Evolutionary conservation across 225 moss, liverwort and hornwort species (phyloP), one percentile per base, ranked within the genome.

Genomic region (Bryoerythrophyllum caledonicum): DNA sequence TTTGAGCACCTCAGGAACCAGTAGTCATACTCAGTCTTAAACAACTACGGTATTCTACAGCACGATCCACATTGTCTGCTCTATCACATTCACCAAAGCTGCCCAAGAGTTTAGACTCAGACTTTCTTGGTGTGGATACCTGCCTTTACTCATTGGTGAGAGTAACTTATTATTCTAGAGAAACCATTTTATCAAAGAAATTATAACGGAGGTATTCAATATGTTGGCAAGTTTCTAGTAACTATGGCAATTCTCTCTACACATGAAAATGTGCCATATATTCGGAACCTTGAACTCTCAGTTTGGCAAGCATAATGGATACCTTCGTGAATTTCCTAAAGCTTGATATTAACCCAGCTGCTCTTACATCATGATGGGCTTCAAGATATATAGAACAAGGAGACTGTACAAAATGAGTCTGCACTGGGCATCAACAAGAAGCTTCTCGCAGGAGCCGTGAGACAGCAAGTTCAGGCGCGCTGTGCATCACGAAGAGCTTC

Each of bases 401-500:
- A 68, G 21, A 28, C 6, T 67, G 28, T 40, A 51, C 34, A 40
- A 44, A 46, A 26, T 60, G 79, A 60, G 73, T 73, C 37, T 23
- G 23, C 78, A 28, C 37, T 51, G 27, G 34, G 43, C 44, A 60
- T 60, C 32, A 51, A 53, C 10, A 63, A 40, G 68, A 60, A 53
- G 61, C 21, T 71, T 57, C 63, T 52, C 68, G 67, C 1, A 84
- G 24, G 71, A 80, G 26, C 54, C 38, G 63, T 5, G 71, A 20
- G 60, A 85, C 74, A 20, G 72, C 34, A 54, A 10, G 30, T 65
- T 60, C 84, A 38, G 82, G 84, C 4, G 84, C 82, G 51, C 87
- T 85, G 16, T 61, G 84, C 0, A 72, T 2, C 40, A 49, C 32
- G 0, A 78, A 28, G 6, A 85, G 71, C 20, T 54, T 20, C 34